Percentiles rank a stretch among this genome's conserved stretches.
Conservation (phyloP, 805 yeast genomes). For the Candida hispaniensis region DNA sequence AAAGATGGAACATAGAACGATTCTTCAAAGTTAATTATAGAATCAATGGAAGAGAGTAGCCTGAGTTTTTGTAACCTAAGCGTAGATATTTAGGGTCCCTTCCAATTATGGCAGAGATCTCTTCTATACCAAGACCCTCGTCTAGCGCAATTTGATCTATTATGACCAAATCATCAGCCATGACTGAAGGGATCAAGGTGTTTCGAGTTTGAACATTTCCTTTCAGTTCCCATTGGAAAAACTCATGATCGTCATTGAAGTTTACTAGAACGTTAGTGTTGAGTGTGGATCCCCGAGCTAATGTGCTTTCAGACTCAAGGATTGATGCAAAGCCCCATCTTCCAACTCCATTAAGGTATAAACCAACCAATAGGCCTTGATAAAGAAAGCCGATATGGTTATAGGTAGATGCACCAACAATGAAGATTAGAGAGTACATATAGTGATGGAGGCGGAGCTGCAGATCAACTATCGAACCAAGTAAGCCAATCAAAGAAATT, state of each 20-base stretch:
- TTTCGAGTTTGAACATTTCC: too few relatives aligned
- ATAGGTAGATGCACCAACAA: slow-evolving; percentile 71
- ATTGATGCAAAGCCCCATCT: slow-evolving; percentile 92
- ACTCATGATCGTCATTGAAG: slow-evolving; percentile 5
- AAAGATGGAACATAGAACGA: too few relatives aligned
- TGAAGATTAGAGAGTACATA: slow-evolving; percentile 56
- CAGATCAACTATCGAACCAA: slow-evolving; percentile 36
- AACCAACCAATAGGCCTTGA: slow-evolving; percentile 77
- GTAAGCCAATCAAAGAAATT: slow-evolving; percentile 7
- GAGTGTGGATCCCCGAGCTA: slow-evolving; percentile 14
- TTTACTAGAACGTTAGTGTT: slow-evolving; percentile 6
- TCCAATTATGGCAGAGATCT: slow-evolving; percentile 1
- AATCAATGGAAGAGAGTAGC: slow-evolving; percentile 11
- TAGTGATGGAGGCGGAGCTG: slow-evolving; percentile 74
- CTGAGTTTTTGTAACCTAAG: slow-evolving; percentile 6
- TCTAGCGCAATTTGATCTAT: slow-evolving; percentile 3
- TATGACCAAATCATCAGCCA: slow-evolving; percentile 11
- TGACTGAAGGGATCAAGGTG: slow-evolving; percentile 9
- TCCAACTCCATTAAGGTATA: slow-evolving; percentile 72
- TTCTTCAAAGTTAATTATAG: too few relatives aligned
- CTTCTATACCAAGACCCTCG: slow-evolving; percentile 7
- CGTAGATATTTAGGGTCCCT: slow-evolving; percentile 9
- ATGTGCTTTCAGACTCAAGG: slow-evolving; percentile 6
- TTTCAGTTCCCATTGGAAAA: slow-evolving; percentile 7
- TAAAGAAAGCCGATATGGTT: slow-evolving; percentile 40